Conservation (phyloP, 2,329 filamentous ascomycete species). For the Fusarium floridanum region DNA sequence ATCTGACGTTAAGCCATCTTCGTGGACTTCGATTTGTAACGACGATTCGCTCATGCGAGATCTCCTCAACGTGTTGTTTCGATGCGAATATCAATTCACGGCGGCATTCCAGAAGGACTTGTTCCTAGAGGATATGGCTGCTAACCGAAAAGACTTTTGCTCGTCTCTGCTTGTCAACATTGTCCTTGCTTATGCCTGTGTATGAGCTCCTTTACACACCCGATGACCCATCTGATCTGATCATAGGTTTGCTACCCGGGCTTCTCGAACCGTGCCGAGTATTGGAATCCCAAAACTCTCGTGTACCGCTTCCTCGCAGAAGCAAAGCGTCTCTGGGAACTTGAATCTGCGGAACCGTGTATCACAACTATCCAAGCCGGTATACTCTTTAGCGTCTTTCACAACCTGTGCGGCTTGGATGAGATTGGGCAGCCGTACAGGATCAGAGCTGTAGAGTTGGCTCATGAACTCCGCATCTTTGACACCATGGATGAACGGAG, state of each 20-base stretch:
- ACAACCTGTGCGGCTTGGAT: conserved; percentile 53
- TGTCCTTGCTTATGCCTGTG: conserved; percentile 53
- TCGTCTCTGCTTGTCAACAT: conserved; percentile 56
- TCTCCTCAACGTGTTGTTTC: conserved; percentile 46
- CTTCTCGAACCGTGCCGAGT: conserved; percentile 49
- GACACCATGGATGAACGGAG: conserved; percentile 18
- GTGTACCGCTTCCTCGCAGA: conserved; percentile 55
- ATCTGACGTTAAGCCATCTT: conserved; percentile 45
- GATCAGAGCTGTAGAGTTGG: conserved; percentile 50
- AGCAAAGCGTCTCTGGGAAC: conserved; percentile 55
- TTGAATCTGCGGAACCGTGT: conserved; percentile 44
- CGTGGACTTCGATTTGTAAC: conserved; percentile 53
- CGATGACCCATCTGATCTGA: background rate
- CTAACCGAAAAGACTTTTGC: conserved; percentile 50
- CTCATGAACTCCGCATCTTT: conserved; percentile 51
- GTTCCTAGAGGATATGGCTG: conserved; percentile 56
- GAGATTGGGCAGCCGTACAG: conserved; percentile 53
- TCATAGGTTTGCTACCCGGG: conserved; percentile 48
- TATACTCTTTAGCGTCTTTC: conserved; percentile 48
- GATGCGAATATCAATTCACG: conserved; percentile 54
- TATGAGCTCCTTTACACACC: conserved; percentile 36
- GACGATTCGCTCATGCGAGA: conserved; percentile 54
- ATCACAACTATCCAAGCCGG: conserved; percentile 55
- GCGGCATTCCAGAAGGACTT: conserved; percentile 55
- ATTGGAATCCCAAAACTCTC: conserved; percentile 53